Evolutionary conservation across 2,329 filamentous ascomycete genomes (phyloP), one percentile per base, ranked within the genome.

Genomic region (Triangularia setosa): DNA sequence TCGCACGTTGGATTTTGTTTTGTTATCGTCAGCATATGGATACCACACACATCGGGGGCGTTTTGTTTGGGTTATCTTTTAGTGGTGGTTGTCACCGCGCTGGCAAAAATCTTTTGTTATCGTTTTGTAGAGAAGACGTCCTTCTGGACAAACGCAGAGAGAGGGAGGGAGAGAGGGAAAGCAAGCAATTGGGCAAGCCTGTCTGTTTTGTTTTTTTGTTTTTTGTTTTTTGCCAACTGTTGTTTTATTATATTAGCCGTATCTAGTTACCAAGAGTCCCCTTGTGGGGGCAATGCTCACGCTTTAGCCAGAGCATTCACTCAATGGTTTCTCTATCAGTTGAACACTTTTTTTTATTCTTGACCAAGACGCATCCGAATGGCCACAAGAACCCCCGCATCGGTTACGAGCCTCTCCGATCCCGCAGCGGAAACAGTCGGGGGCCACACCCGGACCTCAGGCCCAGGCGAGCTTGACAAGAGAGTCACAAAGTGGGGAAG

Each of bases 31-130:
- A 25, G 55, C 55, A 56, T 44, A 63, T 33, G 40, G 54, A 62
- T 58, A 58, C 55, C 40, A 56, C 28, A 12, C 30, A 44, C 33
- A 44, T 59, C 53, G 12, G 53, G 48, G 53, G 55, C 55, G 55
- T 27, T 40, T n/a, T 59, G 57, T 30, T 48, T 56, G 61, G 60
- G 53, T 62, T 23, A 27, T 35, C 33, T 21, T 57, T 55, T 35
- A 11, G 3, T 16, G 33, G 12, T 16, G 33, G 12, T 8, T 4
- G 30, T 4, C 4, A 33, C 6, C 35, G 16, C 35, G 16, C 35
- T n/a, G 30, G 35, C 35, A 40, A 40, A 40, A 40, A n/a, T 40
- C 9, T 35, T 7, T 7, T 35, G n/a, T 35, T 9, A 14, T 35
- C 12, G 7, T 35, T 35, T 35, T 7, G 11, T 2, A n/a, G n/a